phyloP scores from a whole-genome alignment of 2,329 filamentous ascomycete genomes.

The Talaromyces verruculosus region DNA sequence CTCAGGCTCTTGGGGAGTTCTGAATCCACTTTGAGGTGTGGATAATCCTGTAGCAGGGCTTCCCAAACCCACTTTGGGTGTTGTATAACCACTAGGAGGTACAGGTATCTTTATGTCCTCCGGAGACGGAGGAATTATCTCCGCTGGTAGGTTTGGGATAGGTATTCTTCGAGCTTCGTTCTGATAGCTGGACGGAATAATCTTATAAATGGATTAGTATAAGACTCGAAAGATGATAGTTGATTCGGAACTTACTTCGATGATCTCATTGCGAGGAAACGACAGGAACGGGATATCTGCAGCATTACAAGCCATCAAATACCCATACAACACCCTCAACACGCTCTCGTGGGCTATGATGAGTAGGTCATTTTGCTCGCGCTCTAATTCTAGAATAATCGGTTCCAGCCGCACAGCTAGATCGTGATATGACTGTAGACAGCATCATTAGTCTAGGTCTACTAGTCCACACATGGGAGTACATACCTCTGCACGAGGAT shows the following conservation, averaged over 20 bases:
- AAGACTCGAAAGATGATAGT: constrained; percentile 6
- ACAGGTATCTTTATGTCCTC: constrained; percentile 80
- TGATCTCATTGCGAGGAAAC: constrained; percentile 95
- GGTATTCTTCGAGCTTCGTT: constrained; percentile 90
- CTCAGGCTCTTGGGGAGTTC: constrained; percentile 46
- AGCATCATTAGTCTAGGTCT: constrained; percentile 12
- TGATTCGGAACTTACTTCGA: constrained; percentile 62
- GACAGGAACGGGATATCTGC: constrained; percentile 89
- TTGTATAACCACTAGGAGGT: constrained; percentile 55
- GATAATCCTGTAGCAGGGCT: constrained; percentile 41
- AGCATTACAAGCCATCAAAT: constrained; percentile 97
- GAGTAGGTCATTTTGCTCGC: constrained; percentile 94
- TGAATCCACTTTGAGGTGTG: constrained; percentile 45
- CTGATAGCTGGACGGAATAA: constrained; percentile 95
- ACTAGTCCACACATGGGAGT: constrained; percentile 3
- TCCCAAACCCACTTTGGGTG: constrained; percentile 45
- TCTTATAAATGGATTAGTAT: constrained; percentile 49
- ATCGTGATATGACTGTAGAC: constrained; percentile 84
- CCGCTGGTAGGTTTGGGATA: constrained; percentile 67
- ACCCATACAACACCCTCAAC: constrained; percentile 93
- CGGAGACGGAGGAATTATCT: constrained; percentile 73
- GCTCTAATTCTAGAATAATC: constrained; percentile 94
- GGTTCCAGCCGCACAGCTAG: constrained; percentile 96
- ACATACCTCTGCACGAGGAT: constrained; percentile 83
- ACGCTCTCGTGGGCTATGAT: constrained; percentile 98